Evolutionary conservation across 2,329 filamentous ascomycete species (phyloP).

Genomic region (Nectriaceae sp.): DNA sequence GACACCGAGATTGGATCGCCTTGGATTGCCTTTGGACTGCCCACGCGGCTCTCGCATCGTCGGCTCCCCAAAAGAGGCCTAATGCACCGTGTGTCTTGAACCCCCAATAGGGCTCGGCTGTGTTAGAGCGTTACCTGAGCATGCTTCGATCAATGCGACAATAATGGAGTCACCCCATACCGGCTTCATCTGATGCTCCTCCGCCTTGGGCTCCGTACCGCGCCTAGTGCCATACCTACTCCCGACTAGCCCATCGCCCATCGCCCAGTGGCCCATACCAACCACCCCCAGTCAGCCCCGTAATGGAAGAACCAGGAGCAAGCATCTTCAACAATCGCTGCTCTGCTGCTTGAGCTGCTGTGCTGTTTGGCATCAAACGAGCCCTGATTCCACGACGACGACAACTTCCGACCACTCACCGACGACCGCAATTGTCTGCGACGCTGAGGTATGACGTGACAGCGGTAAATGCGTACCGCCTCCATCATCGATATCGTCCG

Average conservation of each 20-base stretch:
- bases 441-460: neutral
- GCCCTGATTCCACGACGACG: neutral
- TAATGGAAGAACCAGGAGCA: neutral
- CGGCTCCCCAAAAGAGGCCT: neutral
- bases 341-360: neutral
- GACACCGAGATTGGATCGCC: neutral
- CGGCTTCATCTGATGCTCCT: neutral
- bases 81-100: neutral
- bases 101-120: neutral
- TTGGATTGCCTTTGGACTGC: neutral
- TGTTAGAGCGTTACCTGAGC: neutral
- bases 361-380: neutral
- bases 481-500: constrained; percentile 10
- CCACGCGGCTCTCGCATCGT: neutral
- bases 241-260: constrained; percentile 3
- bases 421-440: neutral
- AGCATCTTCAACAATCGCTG: neutral
- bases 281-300: neutral
- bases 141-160: too few relatives aligned
- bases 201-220: neutral
- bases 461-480: neutral
- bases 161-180: neutral
- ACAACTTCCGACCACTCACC: neutral
- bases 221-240: neutral
- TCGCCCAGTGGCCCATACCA: constrained; percentile 1